A percentile compares a stretch with the other conserved stretches of the same genome.
Conservation (phyloP, 2,329 filamentous ascomycete genomes). For the Ophiocordyceps camponoti-floridani region DNA sequence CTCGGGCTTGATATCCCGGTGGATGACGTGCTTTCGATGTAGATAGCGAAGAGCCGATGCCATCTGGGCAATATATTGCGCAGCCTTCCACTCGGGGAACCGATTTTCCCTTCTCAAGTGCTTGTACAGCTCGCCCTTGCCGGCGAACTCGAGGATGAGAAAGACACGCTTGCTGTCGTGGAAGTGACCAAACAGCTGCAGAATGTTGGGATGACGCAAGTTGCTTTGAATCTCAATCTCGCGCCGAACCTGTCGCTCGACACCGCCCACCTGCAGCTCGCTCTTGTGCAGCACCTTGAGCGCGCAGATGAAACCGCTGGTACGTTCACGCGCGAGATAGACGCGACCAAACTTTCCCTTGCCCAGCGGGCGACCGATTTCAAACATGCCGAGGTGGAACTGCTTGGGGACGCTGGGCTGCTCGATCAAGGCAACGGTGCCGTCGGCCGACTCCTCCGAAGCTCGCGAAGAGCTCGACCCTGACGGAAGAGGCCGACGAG, state of each 20-base stretch:
- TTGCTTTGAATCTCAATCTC: slow-evolving; percentile 62
- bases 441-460: slow-evolving; percentile 29
- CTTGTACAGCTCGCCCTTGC: slow-evolving; percentile 49
- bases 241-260: slow-evolving; percentile 53
- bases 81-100: slow-evolving; percentile 52
- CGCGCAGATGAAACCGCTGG: slow-evolving; percentile 51
- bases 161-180: slow-evolving; percentile 57
- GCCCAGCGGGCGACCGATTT: slow-evolving; percentile 54
- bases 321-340: slow-evolving; percentile 50
- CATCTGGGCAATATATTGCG: slow-evolving; percentile 58
- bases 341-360: slow-evolving; percentile 61
- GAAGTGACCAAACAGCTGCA: slow-evolving; percentile 52
- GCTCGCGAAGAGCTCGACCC: slow-evolving; percentile 14
- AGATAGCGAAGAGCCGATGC: slow-evolving; percentile 19
- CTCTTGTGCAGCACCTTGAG: slow-evolving; percentile 56
- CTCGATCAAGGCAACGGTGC: slow-evolving; percentile 33
- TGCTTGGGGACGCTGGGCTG: slow-evolving; percentile 40
- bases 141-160: slow-evolving; percentile 54
- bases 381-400: slow-evolving; percentile 71
- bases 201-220: slow-evolving; percentile 46
- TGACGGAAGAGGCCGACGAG: slow-evolving; percentile 28
- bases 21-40: slow-evolving; percentile 14
- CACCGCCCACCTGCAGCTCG: slow-evolving; percentile 46
- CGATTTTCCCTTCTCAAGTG: slow-evolving; percentile 46
- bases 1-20: slow-evolving; percentile 16